phyloP scores from a whole-genome alignment of 495 filamentous ascomycete species.

The Penicillium cataractarum region DNA sequence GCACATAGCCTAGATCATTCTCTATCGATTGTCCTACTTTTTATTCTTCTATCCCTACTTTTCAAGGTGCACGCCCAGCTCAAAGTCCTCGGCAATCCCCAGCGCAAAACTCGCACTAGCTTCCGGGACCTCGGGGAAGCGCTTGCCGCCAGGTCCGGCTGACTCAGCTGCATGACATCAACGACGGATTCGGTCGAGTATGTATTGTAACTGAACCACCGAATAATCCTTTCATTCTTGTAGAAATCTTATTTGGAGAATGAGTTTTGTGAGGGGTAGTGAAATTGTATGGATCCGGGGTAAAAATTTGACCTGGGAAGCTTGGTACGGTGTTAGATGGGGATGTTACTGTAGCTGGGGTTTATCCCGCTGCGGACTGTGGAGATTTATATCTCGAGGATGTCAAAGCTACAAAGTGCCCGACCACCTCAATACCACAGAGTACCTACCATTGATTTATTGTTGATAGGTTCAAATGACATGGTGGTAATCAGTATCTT shows the following conservation, averaged over 20 bases:
- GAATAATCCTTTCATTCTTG: background rate
- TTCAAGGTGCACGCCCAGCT: conserved; percentile 10
- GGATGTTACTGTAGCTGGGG: background rate
- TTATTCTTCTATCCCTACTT: background rate
- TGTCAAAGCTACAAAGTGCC: too few species aligned
- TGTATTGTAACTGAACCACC: background rate
- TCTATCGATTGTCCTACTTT: conserved; percentile 10
- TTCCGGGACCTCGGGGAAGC: conserved; percentile 31
- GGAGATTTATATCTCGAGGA: background rate
- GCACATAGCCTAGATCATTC: background rate
- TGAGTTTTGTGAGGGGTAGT: background rate
- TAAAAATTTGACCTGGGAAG: background rate
- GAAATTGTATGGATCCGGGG: background rate
- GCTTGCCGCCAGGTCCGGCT: conserved; percentile 30
- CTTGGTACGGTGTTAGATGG: background rate
- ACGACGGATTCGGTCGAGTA: conserved; percentile 9
- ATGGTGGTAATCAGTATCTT: too few species aligned
- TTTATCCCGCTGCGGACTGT: background rate
- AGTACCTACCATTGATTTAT: too few species aligned
- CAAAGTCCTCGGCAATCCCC: conserved; percentile 20
- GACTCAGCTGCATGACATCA: conserved; percentile 32
- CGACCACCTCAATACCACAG: too few species aligned
- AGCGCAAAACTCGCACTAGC: conserved; percentile 32
- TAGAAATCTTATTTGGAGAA: background rate
- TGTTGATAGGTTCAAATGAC: too few species aligned